Percentiles rank a stretch among this genome's conserved stretches.
Evolutionary conservation across 1,284 basidiomycete species (phyloP).

Genomic region (Rhodotorula sp.): DNA sequence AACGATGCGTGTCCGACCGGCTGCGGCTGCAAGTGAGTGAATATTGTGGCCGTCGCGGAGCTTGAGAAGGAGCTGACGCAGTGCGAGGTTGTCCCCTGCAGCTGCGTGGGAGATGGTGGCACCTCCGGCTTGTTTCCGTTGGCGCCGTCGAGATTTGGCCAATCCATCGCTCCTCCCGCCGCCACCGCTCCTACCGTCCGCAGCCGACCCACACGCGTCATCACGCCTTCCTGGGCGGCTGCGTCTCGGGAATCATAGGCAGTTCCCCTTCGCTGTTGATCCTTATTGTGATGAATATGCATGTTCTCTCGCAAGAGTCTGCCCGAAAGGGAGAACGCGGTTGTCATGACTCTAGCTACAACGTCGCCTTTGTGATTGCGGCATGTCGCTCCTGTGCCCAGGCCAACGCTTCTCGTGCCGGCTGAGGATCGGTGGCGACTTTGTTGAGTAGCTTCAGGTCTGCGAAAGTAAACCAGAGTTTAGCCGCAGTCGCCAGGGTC

Average conservation of each 20-base stretch:
- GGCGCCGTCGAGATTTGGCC: background rate
- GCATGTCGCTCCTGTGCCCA: slow-evolving; percentile 23
- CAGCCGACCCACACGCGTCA: background rate
- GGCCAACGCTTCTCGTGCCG: slow-evolving; percentile 24
- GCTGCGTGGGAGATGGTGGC: slow-evolving; percentile 25
- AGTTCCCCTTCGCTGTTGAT: background rate
- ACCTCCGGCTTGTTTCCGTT: slow-evolving; percentile 25
- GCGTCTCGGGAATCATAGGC: background rate
- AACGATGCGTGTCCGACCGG: slow-evolving; percentile 29
- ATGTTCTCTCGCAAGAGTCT: no score
- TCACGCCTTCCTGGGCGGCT: slow-evolving; percentile 2
- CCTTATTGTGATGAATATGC: background rate
- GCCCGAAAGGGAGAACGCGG: background rate
- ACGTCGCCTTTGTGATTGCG: background rate
- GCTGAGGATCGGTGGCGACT: slow-evolving; percentile 13
- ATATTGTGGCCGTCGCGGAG: background rate
- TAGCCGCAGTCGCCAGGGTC: no score
- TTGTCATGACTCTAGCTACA: background rate
- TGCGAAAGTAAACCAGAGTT: background rate
- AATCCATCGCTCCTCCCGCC: background rate
- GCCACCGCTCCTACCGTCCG: background rate
- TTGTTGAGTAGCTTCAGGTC: slow-evolving; percentile 21
- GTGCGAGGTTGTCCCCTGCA: background rate
- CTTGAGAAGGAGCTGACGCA: rapidly evolving
- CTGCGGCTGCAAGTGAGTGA: slow-evolving; percentile 34